Percentiles rank a stretch among this genome's conserved stretches.
These are phyloP conservation scores for Cystofilobasidium bisporidii DNA, from an alignment of 768 basidiomycete species.

Conservation along the genomic window DNA sequence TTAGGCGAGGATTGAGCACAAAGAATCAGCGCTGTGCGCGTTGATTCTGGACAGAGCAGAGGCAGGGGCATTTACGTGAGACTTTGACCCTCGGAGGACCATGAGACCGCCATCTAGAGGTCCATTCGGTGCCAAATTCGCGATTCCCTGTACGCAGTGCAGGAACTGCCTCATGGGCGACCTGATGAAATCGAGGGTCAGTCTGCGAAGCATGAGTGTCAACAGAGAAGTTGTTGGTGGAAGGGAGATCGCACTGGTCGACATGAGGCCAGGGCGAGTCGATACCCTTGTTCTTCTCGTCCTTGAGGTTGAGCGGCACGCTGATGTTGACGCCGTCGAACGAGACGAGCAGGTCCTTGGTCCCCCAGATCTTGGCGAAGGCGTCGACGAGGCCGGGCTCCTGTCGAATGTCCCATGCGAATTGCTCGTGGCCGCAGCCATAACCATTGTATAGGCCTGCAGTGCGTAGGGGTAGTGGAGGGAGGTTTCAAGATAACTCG, in stretches of 20 bases:
- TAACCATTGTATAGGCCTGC: slow-evolving; percentile 34
- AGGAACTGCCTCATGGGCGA: slow-evolving; percentile 15
- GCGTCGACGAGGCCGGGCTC: slow-evolving; percentile 33
- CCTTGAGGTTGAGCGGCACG: slow-evolving; percentile 15
- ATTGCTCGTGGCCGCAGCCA: slow-evolving; percentile 28
- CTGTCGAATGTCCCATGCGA: slow-evolving; percentile 31
- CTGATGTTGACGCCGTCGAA: slow-evolving; percentile 29
- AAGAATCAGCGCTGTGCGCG: not conserved
- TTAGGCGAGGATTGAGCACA: not conserved
- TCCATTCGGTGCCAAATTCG: slow-evolving; percentile 36
- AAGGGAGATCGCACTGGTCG: slow-evolving; percentile 8
- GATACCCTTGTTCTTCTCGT: slow-evolving; percentile 10
- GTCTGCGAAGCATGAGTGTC: not conserved
- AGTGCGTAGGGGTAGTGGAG: not conserved
- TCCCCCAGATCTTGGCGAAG: slow-evolving; percentile 35
- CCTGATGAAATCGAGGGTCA: not conserved
- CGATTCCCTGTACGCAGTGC: slow-evolving; percentile 29
- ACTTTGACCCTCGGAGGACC: slow-evolving; percentile 39
- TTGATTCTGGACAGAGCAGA: not conserved
- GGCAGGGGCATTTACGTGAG: not conserved
- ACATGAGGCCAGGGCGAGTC: slow-evolving; percentile 25
- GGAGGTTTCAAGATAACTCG: not conserved
- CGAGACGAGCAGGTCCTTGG: slow-evolving; percentile 33
- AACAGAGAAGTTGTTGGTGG: not conserved
- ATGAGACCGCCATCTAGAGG: slow-evolving; percentile 42